A percentile compares a stretch with the other conserved stretches of the same genome.
Conservation (phyloP, 2,329 filamentous ascomycete genomes). For the Colletotrichum phormii region DNA sequence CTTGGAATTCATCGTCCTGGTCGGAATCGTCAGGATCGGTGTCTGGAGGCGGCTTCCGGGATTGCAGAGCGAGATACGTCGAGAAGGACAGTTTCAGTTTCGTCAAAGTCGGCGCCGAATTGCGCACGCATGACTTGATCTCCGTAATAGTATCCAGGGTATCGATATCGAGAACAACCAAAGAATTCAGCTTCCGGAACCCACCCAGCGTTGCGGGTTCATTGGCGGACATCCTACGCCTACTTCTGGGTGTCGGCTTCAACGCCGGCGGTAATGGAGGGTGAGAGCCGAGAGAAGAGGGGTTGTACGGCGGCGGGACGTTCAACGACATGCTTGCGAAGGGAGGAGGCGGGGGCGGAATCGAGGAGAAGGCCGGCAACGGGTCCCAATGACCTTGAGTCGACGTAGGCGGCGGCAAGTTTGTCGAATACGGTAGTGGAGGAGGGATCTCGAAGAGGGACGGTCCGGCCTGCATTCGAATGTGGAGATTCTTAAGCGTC, state of each 20-base stretch:
- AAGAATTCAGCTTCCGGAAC: constrained; percentile 64
- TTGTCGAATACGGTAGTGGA: constrained; percentile 53
- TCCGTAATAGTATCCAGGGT: constrained; percentile 66
- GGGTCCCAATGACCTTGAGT: constrained; percentile 35
- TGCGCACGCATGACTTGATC: constrained; percentile 65
- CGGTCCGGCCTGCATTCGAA: constrained; percentile 69
- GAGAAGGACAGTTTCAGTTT: constrained; percentile 71
- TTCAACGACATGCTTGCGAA: constrained; percentile 29
- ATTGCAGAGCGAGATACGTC: constrained; percentile 58
- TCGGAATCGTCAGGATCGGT: constrained; percentile 63
- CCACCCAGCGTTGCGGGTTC: constrained; percentile 66
- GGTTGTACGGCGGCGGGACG: constrained; percentile 28
- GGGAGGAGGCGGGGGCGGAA: constrained; percentile 34
- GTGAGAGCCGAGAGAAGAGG: constrained; percentile 40
- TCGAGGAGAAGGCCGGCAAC: constrained; percentile 38
- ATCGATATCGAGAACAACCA: constrained; percentile 72
- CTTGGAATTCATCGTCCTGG: constrained; percentile 66
- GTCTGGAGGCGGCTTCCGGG: constrained; percentile 51
- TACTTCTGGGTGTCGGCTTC: constrained; percentile 51
- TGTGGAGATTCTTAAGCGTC: constrained; percentile 63
- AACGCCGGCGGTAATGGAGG: constrained; percentile 47
- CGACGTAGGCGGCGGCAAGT: constrained; percentile 32
- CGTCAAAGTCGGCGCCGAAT: constrained; percentile 65
- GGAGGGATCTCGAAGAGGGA: constrained; percentile 65
- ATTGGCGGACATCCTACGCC: constrained; percentile 48